Evolutionary conservation across 805 yeast species (phyloP).

Genomic region (Ogataea ganodermae): DNA sequence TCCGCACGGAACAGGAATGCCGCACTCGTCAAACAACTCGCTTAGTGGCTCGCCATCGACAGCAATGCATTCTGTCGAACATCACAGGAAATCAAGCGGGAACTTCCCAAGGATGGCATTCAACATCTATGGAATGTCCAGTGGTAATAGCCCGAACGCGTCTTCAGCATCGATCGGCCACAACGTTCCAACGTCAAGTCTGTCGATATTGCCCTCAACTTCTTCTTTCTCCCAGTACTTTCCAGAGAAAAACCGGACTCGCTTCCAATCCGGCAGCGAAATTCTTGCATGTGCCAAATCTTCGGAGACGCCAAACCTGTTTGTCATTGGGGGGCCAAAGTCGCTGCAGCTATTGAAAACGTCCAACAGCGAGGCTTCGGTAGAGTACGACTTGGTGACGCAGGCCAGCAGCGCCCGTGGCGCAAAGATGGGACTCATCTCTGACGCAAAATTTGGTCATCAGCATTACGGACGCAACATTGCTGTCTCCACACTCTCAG

Average conservation of each 20-base stretch:
- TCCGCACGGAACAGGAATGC: background rate
- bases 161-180: conserved; percentile 16
- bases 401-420: conserved; percentile 32
- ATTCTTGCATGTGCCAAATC: conserved; percentile 36
- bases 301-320: conserved; percentile 35
- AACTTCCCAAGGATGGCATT: conserved; percentile 57
- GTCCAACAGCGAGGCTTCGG: conserved; percentile 32
- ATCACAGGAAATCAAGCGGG: conserved; percentile 34
- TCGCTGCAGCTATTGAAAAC: conserved; percentile 41
- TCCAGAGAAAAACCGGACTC: conserved; percentile 26
- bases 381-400: conserved; percentile 39
- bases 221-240: conserved; percentile 29
- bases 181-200: conserved; percentile 25
- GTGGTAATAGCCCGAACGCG: conserved; percentile 16
- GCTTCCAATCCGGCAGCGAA: conserved; percentile 37
- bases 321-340: conserved; percentile 47
- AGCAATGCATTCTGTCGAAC: conserved; percentile 25
- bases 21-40: conserved; percentile 15
- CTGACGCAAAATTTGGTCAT: conserved; percentile 47
- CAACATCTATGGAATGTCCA: conserved; percentile 52
- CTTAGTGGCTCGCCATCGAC: conserved; percentile 25
- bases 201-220: conserved; percentile 21
- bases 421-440: conserved; percentile 41
- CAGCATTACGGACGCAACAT: conserved; percentile 39
- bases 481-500: conserved; percentile 50